Evolutionary conservation across 139 green algal species (phyloP), one percentile per base, ranked within the genome.

Genomic region (Monoraphidium neglectum): DNA sequence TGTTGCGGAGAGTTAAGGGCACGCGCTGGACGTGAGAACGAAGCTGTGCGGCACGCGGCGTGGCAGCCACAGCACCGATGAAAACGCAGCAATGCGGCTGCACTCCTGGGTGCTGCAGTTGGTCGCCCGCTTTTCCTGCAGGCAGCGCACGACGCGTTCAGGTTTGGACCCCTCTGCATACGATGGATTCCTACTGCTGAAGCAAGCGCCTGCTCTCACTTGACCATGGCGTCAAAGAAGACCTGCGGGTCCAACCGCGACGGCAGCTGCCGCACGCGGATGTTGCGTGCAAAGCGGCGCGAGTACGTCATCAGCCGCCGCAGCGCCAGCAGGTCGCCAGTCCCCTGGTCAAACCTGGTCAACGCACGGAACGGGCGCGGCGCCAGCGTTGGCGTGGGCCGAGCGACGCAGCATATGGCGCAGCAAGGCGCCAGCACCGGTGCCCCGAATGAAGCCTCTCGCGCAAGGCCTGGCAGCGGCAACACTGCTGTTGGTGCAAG

Each of bases 201-300:
- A 21, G 51, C 18, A 60, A 78, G 46, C 62, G 71, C 46, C 60
- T 28, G 18, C 18, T 21, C 83, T 83, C 65, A 89, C 83, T 87
- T 90, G 63, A 83, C 74, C 81, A 93, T 87, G 72, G 71, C 80
- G 49, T 94, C 86, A 66, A 95, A 91, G 36, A 95, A 75, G 23
- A 91, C 77, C 53, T 87, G 71, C 26, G 94, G 79, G 82, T 96
- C 90, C 49, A 96, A 74, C 77, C 95, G 91, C 0, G 84, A 91
- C 0, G 92, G 92, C 62, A 96, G 85, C 87, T 94, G 90, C 70
- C 84, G 69, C 43, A 95, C 43, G n/a, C 78, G 65, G n/a, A 96
- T 46, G 6, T 74, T 77, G n/a, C 89, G 87, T 47, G 95, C 88
- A 78, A 90, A 96, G 23, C 77, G 80, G 2, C 73, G 59, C 16